Conservation (phyloP, 768 basidiomycete genomes). For the Tulasnella sp. region DNA sequence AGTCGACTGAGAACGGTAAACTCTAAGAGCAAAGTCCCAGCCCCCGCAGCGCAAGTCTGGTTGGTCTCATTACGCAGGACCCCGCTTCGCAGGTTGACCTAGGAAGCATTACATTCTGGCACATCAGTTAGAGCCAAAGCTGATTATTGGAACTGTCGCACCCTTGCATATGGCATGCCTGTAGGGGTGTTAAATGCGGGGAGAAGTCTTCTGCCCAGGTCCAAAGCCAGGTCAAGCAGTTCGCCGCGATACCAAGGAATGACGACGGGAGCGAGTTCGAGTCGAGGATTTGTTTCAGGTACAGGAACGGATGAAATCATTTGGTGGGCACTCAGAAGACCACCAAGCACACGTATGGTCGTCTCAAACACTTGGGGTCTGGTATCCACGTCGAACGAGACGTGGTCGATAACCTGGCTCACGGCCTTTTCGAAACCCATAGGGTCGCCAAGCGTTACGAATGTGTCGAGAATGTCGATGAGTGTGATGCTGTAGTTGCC, state of each 20-base stretch:
- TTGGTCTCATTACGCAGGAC: slow-evolving; percentile 60
- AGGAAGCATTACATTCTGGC: neutral
- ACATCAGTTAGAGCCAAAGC: neutral
- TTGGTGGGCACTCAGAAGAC: slow-evolving; percentile 70
- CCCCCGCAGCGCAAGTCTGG: slow-evolving; percentile 87
- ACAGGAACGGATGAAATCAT: no score
- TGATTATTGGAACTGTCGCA: slow-evolving; percentile 27
- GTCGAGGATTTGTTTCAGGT: slow-evolving; percentile 27
- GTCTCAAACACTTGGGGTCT: slow-evolving; percentile 98
- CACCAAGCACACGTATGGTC: slow-evolving; percentile 88
- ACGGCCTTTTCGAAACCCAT: slow-evolving; percentile 77
- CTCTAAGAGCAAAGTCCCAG: slow-evolving; percentile 85
- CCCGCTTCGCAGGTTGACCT: slow-evolving; percentile 81
- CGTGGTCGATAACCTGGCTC: slow-evolving; percentile 64
- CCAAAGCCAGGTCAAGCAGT: slow-evolving; percentile 67
- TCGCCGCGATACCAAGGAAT: slow-evolving; percentile 64
- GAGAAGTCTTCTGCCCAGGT: slow-evolving; percentile 74
- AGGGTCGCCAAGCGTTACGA: slow-evolving; percentile 78
- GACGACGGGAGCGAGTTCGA: slow-evolving; percentile 55
- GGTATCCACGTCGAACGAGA: slow-evolving; percentile 87
- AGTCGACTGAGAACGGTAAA: slow-evolving; percentile 88
- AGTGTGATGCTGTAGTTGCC: slow-evolving; percentile 86
- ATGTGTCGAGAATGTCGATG: slow-evolving; percentile 62
- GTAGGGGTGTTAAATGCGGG: slow-evolving; percentile 90
- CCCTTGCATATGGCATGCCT: slow-evolving; percentile 85